These are phyloP conservation scores for Fusarium fujikuroi DNA, from an alignment of 2,329 filamentous ascomycete genomes.

Conservation along the genomic window DNA sequence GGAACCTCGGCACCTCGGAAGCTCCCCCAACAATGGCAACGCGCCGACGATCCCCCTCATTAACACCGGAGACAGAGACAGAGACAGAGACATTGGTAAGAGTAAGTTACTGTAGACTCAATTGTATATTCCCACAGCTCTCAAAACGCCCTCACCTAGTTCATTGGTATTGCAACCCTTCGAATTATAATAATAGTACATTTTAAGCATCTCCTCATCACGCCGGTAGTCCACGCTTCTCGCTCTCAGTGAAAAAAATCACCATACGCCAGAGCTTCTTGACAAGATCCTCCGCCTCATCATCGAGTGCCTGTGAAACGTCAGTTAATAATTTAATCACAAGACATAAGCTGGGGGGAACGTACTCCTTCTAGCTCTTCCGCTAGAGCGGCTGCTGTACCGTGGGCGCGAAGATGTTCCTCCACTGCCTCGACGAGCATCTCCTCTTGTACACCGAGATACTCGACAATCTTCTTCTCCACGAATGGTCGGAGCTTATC, in stretches of 20 bases:
- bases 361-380: slow-evolving; percentile 86
- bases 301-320: slow-evolving; percentile 78
- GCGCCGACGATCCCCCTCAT: slow-evolving; percentile 24
- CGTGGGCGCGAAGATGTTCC: slow-evolving; percentile 81
- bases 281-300: slow-evolving; percentile 92
- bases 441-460: slow-evolving; percentile 95
- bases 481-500: slow-evolving; percentile 94
- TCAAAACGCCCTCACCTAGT: slow-evolving; percentile 13
- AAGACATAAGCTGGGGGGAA: slow-evolving; percentile 35
- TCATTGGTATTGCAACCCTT: slow-evolving; percentile 26
- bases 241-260: slow-evolving; percentile 95
- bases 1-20: slow-evolving; percentile 47
- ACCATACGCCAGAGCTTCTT: slow-evolving; percentile 99
- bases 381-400: slow-evolving; percentile 80
- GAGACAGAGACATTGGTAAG: not conserved
- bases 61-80: not conserved
- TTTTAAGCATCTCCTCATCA: slow-evolving; percentile 50
- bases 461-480: slow-evolving; percentile 98
- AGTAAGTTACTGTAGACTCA: not conserved
- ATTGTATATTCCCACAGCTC: slow-evolving; percentile 20
- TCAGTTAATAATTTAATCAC: slow-evolving; percentile 21
- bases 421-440: slow-evolving; percentile 93
- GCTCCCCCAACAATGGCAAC: slow-evolving; percentile 22
- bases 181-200: slow-evolving; percentile 36
- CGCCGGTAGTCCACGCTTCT: slow-evolving; percentile 85